Evolutionary conservation across 2,329 filamentous ascomycete genomes (phyloP).

Genomic region (Waltergamsia citrina): DNA sequence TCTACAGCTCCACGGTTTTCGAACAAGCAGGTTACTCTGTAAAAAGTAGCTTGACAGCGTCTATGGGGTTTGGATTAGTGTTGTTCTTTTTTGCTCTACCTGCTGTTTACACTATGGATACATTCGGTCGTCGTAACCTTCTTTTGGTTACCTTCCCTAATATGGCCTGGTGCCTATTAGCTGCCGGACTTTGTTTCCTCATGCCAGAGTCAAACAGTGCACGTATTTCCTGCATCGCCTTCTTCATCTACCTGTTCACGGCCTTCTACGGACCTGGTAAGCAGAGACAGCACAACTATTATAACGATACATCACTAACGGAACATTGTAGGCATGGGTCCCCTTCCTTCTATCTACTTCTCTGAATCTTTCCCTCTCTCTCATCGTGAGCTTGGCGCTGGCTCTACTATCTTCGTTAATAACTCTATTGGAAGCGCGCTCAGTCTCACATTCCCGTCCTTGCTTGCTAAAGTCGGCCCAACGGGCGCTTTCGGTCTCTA

Average conservation of each 20-base stretch:
- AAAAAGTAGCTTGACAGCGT: conserved; percentile 34
- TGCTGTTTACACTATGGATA: conserved; percentile 44
- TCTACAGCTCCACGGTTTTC: conserved; percentile 41
- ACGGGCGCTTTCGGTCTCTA: conserved; percentile 51
- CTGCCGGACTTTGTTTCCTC: conserved; percentile 32
- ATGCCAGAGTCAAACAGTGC: conserved; percentile 28
- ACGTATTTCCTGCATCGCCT: conserved; percentile 32
- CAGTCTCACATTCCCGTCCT: conserved; percentile 34
- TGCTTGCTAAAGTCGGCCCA: conserved; percentile 24
- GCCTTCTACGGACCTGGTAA: conserved; percentile 29
- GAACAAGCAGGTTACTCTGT: conserved; percentile 30
- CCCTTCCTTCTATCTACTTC: conserved; percentile 32
- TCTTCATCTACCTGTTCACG: conserved; percentile 42
- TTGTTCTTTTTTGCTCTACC: conserved; percentile 44
- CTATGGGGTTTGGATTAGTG: conserved; percentile 42
- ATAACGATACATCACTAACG: not conserved
- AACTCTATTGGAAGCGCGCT: conserved; percentile 16
- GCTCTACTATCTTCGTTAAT: conserved; percentile 20
- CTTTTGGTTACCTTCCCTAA: conserved; percentile 19
- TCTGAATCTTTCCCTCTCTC: conserved; percentile 46
- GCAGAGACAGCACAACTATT: conserved; percentile 32
- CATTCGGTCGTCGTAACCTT: conserved; percentile 36
- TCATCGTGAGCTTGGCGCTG: conserved; percentile 31
- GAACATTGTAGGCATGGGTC: conserved; percentile 8
- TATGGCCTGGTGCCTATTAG: conserved; percentile 16